Conservation (phyloP, 495 filamentous ascomycete species). For the Trichocladium antarcticum region DNA sequence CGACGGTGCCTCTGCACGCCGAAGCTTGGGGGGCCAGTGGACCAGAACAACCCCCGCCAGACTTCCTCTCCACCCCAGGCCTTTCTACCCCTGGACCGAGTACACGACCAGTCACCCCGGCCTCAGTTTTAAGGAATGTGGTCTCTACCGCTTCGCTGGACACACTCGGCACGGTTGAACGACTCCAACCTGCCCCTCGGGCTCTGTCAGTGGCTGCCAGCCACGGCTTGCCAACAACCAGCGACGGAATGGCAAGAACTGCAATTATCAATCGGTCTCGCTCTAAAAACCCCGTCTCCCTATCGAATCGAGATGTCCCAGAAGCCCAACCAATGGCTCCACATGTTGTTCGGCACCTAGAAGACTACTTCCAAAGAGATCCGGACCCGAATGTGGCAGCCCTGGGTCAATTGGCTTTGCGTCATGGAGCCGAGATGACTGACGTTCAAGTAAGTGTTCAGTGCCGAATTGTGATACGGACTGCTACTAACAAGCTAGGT, state of each 20-base stretch:
- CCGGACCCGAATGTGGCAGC: conserved; percentile 28
- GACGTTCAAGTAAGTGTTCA: conserved; percentile 21
- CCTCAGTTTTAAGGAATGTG: conserved; percentile 5
- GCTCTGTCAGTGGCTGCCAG: not conserved
- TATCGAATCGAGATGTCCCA: conserved; percentile 14
- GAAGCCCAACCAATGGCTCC: conserved; percentile 25
- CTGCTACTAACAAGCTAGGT: conserved; percentile 13
- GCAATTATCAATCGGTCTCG: conserved; percentile 27
- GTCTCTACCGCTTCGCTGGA: conserved; percentile 11
- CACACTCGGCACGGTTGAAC: not conserved
- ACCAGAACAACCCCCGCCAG: not conserved
- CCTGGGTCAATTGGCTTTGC: conserved; percentile 33
- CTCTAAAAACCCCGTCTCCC: conserved; percentile 22
- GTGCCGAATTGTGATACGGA: not conserved
- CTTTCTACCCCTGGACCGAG: not conserved
- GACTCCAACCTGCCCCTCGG: conserved; percentile 7
- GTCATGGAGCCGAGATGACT: conserved; percentile 29
- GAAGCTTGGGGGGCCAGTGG: not conserved
- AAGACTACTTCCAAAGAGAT: conserved; percentile 35
- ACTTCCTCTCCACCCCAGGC: not conserved
- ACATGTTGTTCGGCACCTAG: conserved; percentile 31
- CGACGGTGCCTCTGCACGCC: not conserved
- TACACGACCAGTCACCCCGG: not conserved
- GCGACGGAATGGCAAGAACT: conserved; percentile 17
- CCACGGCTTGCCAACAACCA: not conserved